These are phyloP conservation scores for Globisporangium carolinianum DNA, from an alignment of 352 stramenopile species.

Conservation along the genomic window DNA sequence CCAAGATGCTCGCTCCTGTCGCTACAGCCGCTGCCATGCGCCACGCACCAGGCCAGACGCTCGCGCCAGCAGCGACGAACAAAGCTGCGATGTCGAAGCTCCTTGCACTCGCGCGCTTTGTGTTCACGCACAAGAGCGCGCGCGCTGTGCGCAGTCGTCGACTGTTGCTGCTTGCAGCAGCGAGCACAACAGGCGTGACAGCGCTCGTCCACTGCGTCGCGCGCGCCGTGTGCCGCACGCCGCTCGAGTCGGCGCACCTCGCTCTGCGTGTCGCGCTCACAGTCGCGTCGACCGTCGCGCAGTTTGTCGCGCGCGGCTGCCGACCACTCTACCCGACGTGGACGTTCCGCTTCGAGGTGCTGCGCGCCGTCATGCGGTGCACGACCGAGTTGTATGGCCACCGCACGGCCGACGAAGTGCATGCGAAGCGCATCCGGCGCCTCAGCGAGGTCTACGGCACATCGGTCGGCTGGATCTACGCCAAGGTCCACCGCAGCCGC, in stretches of 20 bases:
- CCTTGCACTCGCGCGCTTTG: too few relatives aligned
- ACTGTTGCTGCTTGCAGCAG: too few relatives aligned
- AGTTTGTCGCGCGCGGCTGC: constrained; percentile 11
- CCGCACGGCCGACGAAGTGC: constrained; percentile 13
- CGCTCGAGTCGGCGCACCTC: constrained; percentile 8
- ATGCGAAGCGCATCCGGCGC: constrained; percentile 16
- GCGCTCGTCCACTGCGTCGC: constrained; percentile 1
- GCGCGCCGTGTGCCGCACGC: constrained; percentile 9
- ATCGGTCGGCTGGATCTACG: constrained; percentile 19
- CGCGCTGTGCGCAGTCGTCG: too few relatives aligned
- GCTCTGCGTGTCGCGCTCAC: neutral
- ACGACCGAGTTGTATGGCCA: constrained; percentile 17
- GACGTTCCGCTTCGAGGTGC: constrained; percentile 27
- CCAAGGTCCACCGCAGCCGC: constrained; percentile 10
- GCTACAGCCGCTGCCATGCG: too few relatives aligned
- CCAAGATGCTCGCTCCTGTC: too few relatives aligned
- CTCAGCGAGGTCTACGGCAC: constrained; percentile 17
- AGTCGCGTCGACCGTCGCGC: constrained; percentile 1
- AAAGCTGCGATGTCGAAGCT: too few relatives aligned
- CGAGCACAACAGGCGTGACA: too few relatives aligned
- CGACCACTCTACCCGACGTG: constrained; percentile 24
- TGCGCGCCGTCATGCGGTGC: constrained; percentile 14
- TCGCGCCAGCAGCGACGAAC: too few relatives aligned
- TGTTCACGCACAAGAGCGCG: too few relatives aligned
- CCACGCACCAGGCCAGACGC: too few relatives aligned